Percentiles rank a stretch among this genome's conserved stretches.
Evolutionary conservation across 148 eudicot genomes (phyloP).

Genomic region (Arctostaphylos glauca): DNA sequence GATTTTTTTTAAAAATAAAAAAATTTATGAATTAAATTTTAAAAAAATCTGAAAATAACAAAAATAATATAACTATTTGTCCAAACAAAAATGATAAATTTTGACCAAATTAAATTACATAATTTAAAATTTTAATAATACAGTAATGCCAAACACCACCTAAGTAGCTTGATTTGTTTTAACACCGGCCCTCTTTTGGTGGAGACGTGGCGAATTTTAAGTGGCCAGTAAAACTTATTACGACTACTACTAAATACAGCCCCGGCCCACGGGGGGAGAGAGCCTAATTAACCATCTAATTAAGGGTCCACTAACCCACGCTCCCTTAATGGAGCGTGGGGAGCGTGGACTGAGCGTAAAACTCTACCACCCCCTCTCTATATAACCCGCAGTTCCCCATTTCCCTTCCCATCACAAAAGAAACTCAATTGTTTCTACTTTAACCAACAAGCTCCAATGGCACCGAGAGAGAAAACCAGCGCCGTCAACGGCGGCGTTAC

Average conservation of each 20-base stretch:
- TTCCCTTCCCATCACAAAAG: not conserved
- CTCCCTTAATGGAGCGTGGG: conserved; percentile 13
- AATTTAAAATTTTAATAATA: too few relatives aligned
- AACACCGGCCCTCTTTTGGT: not conserved
- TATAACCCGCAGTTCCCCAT: not conserved
- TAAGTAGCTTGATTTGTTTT: not conserved
- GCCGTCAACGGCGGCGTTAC: not conserved
- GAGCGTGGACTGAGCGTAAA: not conserved
- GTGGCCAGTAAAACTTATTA: conserved; percentile 12
- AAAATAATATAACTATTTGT: too few relatives aligned
- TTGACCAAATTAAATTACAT: too few relatives aligned
- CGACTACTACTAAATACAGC: not conserved
- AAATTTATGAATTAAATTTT: too few relatives aligned
- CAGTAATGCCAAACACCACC: too few relatives aligned
- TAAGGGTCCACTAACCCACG: not conserved
- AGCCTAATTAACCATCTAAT: not conserved
- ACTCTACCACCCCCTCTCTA: not conserved
- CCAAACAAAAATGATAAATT: too few relatives aligned
- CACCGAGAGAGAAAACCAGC: conserved; percentile 21
- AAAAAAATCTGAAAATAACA: too few relatives aligned
- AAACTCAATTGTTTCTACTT: not conserved
- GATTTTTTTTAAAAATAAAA: too few relatives aligned
- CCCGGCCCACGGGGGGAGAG: conserved; percentile 21
- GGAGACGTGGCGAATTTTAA: not conserved
- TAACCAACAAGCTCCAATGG: not conserved